Evolutionary conservation across 2,329 filamentous ascomycete species (phyloP).

Genomic region (Amylocarpus encephaloides): DNA sequence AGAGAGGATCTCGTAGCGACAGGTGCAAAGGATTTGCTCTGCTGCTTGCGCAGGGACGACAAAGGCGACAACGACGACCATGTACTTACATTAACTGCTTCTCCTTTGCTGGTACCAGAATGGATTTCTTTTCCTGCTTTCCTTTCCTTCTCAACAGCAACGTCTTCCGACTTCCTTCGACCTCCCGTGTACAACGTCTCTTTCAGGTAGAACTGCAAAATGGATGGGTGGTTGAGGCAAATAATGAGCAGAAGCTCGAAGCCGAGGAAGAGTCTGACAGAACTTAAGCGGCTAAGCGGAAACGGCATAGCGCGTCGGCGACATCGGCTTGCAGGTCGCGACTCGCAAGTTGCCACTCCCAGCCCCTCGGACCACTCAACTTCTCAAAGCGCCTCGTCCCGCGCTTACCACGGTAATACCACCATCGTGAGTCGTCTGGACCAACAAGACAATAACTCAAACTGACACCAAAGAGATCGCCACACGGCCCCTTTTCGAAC

Average conservation of each 20-base stretch:
- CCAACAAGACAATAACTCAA: too few relatives aligned
- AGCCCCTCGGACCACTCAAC: too few relatives aligned
- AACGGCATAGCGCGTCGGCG: too few relatives aligned
- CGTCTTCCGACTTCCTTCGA: conserved; percentile 29
- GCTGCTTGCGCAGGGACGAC: background rate
- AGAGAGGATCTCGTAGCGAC: background rate
- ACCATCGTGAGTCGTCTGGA: too few relatives aligned
- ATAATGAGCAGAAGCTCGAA: background rate
- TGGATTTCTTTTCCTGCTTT: conserved; percentile 5
- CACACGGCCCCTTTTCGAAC: too few relatives aligned
- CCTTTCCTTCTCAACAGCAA: conserved; percentile 26
- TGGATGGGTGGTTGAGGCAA: conserved; percentile 14
- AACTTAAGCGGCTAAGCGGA: too few relatives aligned
- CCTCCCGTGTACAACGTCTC: conserved; percentile 29
- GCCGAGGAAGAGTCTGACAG: too few relatives aligned
- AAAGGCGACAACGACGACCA: background rate
- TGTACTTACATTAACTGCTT: conserved; percentile 12
- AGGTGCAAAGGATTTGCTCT: background rate
- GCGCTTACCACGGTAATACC: too few relatives aligned
- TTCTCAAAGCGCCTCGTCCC: too few relatives aligned
- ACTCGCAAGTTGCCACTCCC: too few relatives aligned
- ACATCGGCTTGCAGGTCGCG: too few relatives aligned
- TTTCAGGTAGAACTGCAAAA: conserved; percentile 18
- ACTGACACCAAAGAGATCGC: too few relatives aligned
- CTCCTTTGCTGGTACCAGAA: conserved; percentile 11